phyloP scores from a whole-genome alignment of 108 stramenopile species.

The Fistulifera pelliculosa region DNA sequence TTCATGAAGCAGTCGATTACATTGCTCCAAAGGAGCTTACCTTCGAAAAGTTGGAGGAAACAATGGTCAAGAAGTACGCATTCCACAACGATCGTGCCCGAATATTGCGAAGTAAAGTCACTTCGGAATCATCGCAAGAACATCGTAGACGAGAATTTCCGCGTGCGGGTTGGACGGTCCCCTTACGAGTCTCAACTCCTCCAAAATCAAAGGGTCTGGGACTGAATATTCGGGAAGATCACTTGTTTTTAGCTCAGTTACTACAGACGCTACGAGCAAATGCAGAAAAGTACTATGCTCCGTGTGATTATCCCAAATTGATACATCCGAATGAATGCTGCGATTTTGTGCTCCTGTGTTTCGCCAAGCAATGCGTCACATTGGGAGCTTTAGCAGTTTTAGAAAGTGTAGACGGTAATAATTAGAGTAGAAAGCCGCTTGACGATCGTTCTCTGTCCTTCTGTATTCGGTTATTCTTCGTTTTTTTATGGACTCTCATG shows the following conservation, averaged over 20 bases:
- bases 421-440: too few relatives aligned
- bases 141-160: background rate
- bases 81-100: slow-evolving; percentile 29
- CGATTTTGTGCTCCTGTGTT: slow-evolving; percentile 54
- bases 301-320: background rate
- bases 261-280: slow-evolving; percentile 8
- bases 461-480: too few relatives aligned
- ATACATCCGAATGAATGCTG: slow-evolving; percentile 23
- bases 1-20: slow-evolving; percentile 21
- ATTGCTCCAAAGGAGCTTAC: slow-evolving; percentile 24
- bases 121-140: slow-evolving; percentile 3
- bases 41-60: slow-evolving; percentile 13
- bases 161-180: background rate
- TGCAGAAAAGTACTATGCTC: background rate
- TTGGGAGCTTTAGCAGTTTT: slow-evolving; percentile 63
- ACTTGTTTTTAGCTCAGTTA: slow-evolving; percentile 11
- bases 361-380: slow-evolving; percentile 67
- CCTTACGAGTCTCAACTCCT: slow-evolving; percentile 42
- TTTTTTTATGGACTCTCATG: too few relatives aligned
- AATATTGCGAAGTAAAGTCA: slow-evolving; percentile 10
- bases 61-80: slow-evolving; percentile 16
- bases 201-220: slow-evolving; percentile 18
- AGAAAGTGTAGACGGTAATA: background rate
- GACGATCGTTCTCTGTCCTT: too few relatives aligned
- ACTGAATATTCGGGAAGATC: slow-evolving; percentile 4